phyloP scores from a whole-genome alignment of 768 basidiomycete species.

The button mushroom (Agaricus bisporus) region DNA sequence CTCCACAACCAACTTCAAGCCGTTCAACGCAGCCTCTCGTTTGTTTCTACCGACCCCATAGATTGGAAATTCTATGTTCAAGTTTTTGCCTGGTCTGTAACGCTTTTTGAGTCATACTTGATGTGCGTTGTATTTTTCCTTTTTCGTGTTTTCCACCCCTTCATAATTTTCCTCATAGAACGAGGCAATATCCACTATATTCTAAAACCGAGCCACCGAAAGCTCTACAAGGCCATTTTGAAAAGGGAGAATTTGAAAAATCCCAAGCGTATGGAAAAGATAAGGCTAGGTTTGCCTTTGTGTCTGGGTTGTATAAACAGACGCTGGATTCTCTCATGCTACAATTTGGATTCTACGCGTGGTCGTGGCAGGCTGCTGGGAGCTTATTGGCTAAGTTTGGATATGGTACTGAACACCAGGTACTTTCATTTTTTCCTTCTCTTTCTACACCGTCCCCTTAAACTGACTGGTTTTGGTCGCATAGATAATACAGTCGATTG shows the following conservation, averaged over 20 bases:
- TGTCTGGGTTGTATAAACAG: slow-evolving; percentile 73
- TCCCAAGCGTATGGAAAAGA: slow-evolving; percentile 89
- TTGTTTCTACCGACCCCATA: slow-evolving; percentile 65
- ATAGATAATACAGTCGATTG: slow-evolving; percentile 81
- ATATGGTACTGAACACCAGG: slow-evolving; percentile 70
- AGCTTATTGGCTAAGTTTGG: slow-evolving; percentile 44
- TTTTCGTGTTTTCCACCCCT: background rate
- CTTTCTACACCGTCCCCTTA: background rate
- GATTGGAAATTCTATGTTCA: slow-evolving; percentile 85
- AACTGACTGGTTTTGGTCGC: background rate
- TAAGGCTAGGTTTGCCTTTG: slow-evolving; percentile 78
- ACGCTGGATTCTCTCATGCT: slow-evolving; percentile 62
- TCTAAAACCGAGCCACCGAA: slow-evolving; percentile 67
- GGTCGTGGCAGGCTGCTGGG: slow-evolving; percentile 73
- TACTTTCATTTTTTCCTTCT: slow-evolving; percentile 25
- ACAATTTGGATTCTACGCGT: slow-evolving; percentile 73
- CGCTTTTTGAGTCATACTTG: slow-evolving; percentile 84
- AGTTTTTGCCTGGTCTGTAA: slow-evolving; percentile 66
- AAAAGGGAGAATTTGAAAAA: slow-evolving; percentile 69
- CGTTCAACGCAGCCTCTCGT: slow-evolving; percentile 60
- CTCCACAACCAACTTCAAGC: slow-evolving; percentile 50
- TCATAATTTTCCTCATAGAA: slow-evolving; percentile 25
- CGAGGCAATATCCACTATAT: slow-evolving; percentile 84
- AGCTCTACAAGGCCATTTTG: slow-evolving; percentile 64
- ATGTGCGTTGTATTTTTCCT: slow-evolving; percentile 45